A percentile compares a stretch with the other conserved stretches of the same genome.
phyloP scores from a whole-genome alignment of 768 basidiomycete species.

The Trametes cingulata region DNA sequence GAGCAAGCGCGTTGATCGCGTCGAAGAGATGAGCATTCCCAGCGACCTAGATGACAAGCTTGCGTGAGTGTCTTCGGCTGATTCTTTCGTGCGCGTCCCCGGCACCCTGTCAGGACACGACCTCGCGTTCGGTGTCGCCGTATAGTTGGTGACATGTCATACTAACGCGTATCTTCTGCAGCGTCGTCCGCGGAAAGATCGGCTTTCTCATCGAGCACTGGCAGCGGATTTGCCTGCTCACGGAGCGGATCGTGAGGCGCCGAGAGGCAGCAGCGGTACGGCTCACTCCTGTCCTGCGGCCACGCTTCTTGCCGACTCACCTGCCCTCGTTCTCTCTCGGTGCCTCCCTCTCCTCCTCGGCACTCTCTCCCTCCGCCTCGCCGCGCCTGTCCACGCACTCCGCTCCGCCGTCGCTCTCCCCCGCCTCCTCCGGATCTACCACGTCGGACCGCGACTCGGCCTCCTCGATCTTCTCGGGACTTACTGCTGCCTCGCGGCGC shows the following conservation, averaged over 20 bases:
- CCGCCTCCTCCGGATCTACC: conserved; percentile 33
- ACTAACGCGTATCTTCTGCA: conserved; percentile 33
- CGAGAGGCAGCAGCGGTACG: conserved; percentile 92
- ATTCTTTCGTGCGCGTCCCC: no score
- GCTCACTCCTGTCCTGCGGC: conserved; percentile 54
- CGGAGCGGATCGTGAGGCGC: conserved; percentile 87
- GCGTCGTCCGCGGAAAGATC: conserved; percentile 76
- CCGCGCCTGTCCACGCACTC: conserved; percentile 3
- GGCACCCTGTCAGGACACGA: no score
- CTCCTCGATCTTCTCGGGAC: conserved; percentile 30
- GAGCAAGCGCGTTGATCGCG: conserved; percentile 73
- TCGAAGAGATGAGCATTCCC: conserved; percentile 92
- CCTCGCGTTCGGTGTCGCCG: no score
- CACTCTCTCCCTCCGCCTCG: conserved; percentile 30
- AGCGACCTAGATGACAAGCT: conserved; percentile 92
- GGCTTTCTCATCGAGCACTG: conserved; percentile 82
- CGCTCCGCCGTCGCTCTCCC: conserved; percentile 33
- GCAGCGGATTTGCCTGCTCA: conserved; percentile 85
- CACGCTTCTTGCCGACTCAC: conserved; percentile 69
- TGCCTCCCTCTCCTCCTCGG: conserved; percentile 39
- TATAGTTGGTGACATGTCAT: neutral
- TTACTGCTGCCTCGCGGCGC: conserved; percentile 8
- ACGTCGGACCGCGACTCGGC: conserved; percentile 23
- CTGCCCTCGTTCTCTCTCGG: conserved; percentile 49
- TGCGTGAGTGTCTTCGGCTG: conserved; percentile 42